Conservation (phyloP, 2,329 filamentous ascomycete genomes). For the Diaporthe sp. region DNA sequence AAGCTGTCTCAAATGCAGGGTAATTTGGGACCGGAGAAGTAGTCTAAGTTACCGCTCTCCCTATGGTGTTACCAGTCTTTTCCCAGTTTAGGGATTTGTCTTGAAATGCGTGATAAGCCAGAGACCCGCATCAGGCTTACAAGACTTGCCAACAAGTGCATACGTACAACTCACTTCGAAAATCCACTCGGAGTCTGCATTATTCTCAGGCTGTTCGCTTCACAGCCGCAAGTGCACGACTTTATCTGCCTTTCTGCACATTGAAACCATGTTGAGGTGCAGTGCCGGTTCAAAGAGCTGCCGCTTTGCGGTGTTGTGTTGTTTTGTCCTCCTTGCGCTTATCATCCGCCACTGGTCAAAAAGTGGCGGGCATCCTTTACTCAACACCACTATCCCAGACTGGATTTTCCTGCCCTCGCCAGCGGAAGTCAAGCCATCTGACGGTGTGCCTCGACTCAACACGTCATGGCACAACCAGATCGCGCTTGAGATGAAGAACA, state of each 20-base stretch:
- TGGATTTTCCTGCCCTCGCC: not conserved
- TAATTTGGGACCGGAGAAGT: not conserved
- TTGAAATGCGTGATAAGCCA: not conserved
- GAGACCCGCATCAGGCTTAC: not conserved
- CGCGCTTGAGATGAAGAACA: not conserved
- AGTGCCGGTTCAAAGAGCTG: not conserved
- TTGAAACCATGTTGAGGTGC: not conserved
- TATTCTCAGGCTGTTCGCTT: not conserved
- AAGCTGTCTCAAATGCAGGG: not conserved
- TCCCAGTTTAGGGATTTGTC: not conserved
- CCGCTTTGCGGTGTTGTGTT: not conserved
- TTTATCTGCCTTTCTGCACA: not conserved
- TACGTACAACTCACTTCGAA: not conserved
- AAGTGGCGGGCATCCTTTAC: not conserved
- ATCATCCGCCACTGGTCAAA: not conserved
- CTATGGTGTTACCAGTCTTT: not conserved
- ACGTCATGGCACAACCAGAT: slow-evolving; percentile 30
- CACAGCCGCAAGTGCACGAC: not conserved
- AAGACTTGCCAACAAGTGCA: not conserved
- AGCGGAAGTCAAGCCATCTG: not conserved
- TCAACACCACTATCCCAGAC: not conserved
- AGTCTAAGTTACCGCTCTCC: not conserved
- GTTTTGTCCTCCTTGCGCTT: not conserved
- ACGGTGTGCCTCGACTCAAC: not conserved
- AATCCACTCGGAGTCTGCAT: not conserved